phyloP scores from a whole-genome alignment of 371 early-diverging fungal species.

The Zychaea mexicana region DNA sequence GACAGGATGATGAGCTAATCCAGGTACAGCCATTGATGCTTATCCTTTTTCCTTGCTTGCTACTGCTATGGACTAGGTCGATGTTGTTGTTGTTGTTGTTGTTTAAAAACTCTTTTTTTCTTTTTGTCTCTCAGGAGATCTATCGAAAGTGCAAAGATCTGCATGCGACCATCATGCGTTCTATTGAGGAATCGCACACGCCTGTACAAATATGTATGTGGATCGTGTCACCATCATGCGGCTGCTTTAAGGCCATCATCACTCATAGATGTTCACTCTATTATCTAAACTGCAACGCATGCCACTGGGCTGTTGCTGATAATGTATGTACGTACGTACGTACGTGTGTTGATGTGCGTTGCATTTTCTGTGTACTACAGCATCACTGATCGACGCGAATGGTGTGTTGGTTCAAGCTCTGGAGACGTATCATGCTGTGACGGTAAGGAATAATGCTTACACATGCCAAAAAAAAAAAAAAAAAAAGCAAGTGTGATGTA shows the following conservation, averaged over 20 bases:
- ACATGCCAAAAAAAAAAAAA: background rate
- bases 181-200: background rate
- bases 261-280: too few relatives aligned
- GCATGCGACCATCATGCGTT: slow-evolving; percentile 10
- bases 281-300: too few relatives aligned
- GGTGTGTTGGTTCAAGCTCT: background rate
- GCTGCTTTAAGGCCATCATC: too few relatives aligned
- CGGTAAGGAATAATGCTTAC: background rate
- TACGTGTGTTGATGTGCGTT: background rate
- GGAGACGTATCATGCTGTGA: background rate
- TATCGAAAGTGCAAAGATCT: slow-evolving; percentile 7
- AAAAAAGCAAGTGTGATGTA: background rate
- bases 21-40: background rate
- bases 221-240: slow-evolving; percentile 5
- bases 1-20: background rate
- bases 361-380: background rate
- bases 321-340: background rate
- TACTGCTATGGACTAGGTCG: too few relatives aligned
- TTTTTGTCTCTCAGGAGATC: background rate
- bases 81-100: too few relatives aligned
- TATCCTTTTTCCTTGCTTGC: too few relatives aligned
- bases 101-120: too few relatives aligned
- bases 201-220: slow-evolving; percentile 6
- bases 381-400: background rate
- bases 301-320: too few relatives aligned